Conservation (phyloP, 2,329 filamentous ascomycete species). For the Parastagonospora avenae region DNA sequence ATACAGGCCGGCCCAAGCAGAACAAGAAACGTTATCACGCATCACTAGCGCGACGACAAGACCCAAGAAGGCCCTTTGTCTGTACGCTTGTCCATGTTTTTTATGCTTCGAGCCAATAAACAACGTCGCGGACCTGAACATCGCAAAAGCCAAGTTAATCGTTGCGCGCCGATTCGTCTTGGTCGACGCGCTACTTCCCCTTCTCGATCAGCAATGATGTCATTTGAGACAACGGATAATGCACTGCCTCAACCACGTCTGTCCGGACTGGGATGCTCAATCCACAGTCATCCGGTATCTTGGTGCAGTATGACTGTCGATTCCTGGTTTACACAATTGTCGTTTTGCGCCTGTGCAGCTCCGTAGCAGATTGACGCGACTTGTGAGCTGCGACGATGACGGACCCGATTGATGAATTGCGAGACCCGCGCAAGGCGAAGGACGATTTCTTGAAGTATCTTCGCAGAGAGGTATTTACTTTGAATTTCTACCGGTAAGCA, state of each 20-base stretch:
- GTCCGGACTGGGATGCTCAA: not conserved
- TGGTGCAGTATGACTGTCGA: not conserved
- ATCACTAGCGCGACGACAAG: too few species aligned
- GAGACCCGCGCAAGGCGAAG: constrained; percentile 20
- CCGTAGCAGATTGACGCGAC: not conserved
- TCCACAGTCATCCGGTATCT: not conserved
- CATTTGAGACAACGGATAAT: constrained; percentile 4
- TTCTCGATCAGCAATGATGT: constrained; percentile 6
- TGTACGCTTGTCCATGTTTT: too few species aligned
- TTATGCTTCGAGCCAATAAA: too few species aligned
- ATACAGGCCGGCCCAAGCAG: too few species aligned
- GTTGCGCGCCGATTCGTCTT: constrained; percentile 2
- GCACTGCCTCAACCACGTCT: constrained; percentile 9
- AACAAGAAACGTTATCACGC: too few species aligned
- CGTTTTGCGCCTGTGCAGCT: not conserved
- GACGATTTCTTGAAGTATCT: constrained; percentile 24
- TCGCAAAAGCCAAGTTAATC: not conserved
- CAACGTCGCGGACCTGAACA: not conserved
- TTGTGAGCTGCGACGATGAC: constrained; percentile 9
- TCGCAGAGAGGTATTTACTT: constrained; percentile 16
- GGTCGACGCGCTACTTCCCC: not conserved
- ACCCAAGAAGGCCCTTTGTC: too few species aligned
- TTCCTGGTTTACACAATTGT: not conserved
- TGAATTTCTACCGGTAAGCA: constrained; percentile 27
- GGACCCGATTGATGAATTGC: constrained; percentile 23